Percentiles rank a stretch among this genome's conserved stretches.
Evolutionary conservation across 1,284 basidiomycete genomes (phyloP).

Genomic region (Moesziomyces antarcticus): DNA sequence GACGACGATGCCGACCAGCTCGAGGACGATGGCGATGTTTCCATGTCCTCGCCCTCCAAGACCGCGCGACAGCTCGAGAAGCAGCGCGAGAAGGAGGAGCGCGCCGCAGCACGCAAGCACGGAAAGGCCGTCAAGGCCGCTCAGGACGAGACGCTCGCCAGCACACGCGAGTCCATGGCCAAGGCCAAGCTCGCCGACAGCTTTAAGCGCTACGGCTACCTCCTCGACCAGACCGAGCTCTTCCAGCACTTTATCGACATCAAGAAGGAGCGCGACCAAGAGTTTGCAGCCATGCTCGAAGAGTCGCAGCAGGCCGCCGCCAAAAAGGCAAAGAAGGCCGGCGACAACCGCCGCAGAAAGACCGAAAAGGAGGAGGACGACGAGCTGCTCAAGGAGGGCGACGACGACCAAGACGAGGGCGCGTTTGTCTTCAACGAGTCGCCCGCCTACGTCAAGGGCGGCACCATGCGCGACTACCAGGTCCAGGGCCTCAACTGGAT

Average conservation of each 20-base stretch:
- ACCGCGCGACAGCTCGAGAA: conserved; percentile 57
- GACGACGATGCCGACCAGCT: conserved; percentile 36
- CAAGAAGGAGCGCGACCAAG: conserved; percentile 83
- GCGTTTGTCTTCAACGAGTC: conserved; percentile 62
- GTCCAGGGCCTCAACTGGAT: conserved; percentile 98
- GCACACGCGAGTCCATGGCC: conserved; percentile 56
- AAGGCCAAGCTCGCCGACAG: conserved; percentile 64
- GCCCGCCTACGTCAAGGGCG: conserved; percentile 71
- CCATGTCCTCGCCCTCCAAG: conserved; percentile 50
- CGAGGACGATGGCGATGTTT: conserved; percentile 33
- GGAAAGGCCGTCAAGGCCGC: conserved; percentile 49
- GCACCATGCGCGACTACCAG: conserved; percentile 92
- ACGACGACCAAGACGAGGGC: conserved; percentile 77
- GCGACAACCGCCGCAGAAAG: conserved; percentile 81
- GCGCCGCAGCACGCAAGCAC: conserved; percentile 46
- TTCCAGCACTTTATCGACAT: conserved; percentile 68
- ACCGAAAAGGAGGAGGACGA: conserved; percentile 84
- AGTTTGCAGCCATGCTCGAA: conserved; percentile 85
- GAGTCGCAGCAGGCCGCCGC: conserved; percentile 70
- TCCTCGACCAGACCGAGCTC: conserved; percentile 67
- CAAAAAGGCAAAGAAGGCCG: conserved; percentile 43
- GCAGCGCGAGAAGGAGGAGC: conserved; percentile 52
- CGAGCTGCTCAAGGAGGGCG: conserved; percentile 83
- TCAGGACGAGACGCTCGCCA: conserved; percentile 55
- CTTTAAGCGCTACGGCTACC: conserved; percentile 65